Conservation (phyloP, 2,329 filamentous ascomycete species). For the Aspergillus pseudonomiae region DNA sequence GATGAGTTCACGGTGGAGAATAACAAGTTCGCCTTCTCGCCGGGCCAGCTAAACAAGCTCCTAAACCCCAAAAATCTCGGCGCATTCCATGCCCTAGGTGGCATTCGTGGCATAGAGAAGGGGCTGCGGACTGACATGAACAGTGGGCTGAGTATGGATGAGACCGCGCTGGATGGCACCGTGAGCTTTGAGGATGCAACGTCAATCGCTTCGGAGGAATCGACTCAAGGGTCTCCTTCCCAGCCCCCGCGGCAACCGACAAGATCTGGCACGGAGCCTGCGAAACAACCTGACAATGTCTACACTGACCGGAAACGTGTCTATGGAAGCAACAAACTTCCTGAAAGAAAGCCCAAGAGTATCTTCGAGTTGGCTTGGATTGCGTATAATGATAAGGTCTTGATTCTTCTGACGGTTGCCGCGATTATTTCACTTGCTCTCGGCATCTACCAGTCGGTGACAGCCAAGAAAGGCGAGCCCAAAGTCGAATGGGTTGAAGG, state of each 20-base stretch:
- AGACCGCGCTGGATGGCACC: constrained; percentile 63
- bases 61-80: constrained; percentile 77
- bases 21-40: constrained; percentile 73
- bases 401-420: constrained; percentile 71
- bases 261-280: constrained; percentile 18
- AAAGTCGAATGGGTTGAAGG: constrained; percentile 81
- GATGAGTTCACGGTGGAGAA: constrained; percentile 67
- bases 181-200: constrained; percentile 69
- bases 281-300: constrained; percentile 36
- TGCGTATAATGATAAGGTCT: constrained; percentile 79
- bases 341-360: constrained; percentile 69
- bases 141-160: constrained; percentile 71
- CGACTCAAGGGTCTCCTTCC: constrained; percentile 34
- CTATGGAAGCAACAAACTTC: constrained; percentile 70
- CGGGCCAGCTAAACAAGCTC: constrained; percentile 74
- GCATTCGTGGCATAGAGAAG: constrained; percentile 71
- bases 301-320: constrained; percentile 69
- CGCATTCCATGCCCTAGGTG: constrained; percentile 76
- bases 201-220: constrained; percentile 20
- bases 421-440: constrained; percentile 74
- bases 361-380: constrained; percentile 75
- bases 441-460: constrained; percentile 73
- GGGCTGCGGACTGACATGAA: constrained; percentile 68
- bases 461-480: constrained; percentile 54
- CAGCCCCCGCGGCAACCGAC: constrained; percentile 16